A percentile compares a stretch with the other conserved stretches of the same genome.
phyloP scores from a whole-genome alignment of 345 rosid genomes.

The Eucalyptus sp. region DNA sequence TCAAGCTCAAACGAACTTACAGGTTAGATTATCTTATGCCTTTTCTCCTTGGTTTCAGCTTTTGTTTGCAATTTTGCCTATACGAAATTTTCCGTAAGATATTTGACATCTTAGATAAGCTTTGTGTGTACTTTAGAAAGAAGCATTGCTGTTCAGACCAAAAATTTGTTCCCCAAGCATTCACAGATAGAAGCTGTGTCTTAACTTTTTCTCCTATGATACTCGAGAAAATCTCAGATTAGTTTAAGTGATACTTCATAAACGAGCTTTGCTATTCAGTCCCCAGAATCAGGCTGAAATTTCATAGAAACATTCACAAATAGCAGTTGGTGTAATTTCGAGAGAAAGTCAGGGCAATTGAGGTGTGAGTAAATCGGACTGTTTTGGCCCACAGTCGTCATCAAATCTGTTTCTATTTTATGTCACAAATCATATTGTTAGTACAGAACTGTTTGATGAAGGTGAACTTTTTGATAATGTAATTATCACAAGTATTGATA shows the following conservation, averaged over 20 bases:
- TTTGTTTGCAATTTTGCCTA: not conserved
- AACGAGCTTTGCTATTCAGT: not conserved
- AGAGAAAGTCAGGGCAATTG: not conserved
- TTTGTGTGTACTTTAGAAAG: not conserved
- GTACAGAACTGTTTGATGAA: not conserved
- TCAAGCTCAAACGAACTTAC: conserved; percentile 50
- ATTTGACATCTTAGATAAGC: not conserved
- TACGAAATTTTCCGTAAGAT: not conserved
- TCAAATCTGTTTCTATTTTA: not conserved
- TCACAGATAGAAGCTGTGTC: not conserved
- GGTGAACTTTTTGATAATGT: not conserved
- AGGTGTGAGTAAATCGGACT: not conserved
- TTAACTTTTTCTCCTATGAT: not conserved
- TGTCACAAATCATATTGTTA: not conserved
- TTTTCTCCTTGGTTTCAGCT: not conserved
- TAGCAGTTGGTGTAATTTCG: not conserved
- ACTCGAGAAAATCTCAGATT: not conserved
- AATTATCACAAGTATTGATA: not conserved
- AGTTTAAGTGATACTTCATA: not conserved
- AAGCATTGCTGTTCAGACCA: not conserved
- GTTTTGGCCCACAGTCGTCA: not conserved
- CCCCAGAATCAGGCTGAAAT: not conserved
- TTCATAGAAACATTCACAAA: not conserved
- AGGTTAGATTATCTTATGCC: conserved; percentile 27
- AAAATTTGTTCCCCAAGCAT: not conserved